Evolutionary conservation across 345 rosid species (phyloP).

Genomic region (Punica granatum): DNA sequence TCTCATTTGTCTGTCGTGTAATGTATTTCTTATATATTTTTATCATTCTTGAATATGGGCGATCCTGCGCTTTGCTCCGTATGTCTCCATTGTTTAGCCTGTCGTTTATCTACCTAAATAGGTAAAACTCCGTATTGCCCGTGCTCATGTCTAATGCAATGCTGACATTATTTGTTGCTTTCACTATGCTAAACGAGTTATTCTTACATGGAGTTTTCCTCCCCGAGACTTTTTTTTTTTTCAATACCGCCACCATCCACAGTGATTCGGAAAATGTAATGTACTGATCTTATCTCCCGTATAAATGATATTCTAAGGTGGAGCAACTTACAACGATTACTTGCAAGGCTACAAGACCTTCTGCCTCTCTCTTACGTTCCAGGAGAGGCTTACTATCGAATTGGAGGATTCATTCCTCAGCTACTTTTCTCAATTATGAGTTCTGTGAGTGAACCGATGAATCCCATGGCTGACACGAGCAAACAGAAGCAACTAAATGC

Average conservation of each 20-base stretch:
- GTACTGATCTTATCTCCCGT: neutral
- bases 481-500: conserved; percentile 36
- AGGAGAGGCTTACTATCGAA: too few relatives aligned
- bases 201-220: neutral
- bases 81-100: too few relatives aligned
- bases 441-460: conserved; percentile 61
- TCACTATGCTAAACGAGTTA: neutral
- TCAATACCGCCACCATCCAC: neutral
- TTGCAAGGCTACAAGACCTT: too few relatives aligned
- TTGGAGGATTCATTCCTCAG: conserved; percentile 3
- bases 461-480: conserved; percentile 27
- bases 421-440: conserved; percentile 41
- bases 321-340: neutral
- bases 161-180: neutral
- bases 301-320: too few relatives aligned
- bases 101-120: too few relatives aligned
- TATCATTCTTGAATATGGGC: neutral
- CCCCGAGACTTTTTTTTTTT: too few relatives aligned
- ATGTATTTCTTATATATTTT: neutral
- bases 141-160: neutral
- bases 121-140: too few relatives aligned
- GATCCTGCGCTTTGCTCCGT: too few relatives aligned
- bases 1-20: neutral
- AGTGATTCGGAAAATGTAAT: neutral
- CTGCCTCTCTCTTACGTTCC: too few relatives aligned